Evolutionary conservation across 2,329 filamentous ascomycete species (phyloP).

Genomic region (Parafenestella ontariensis): DNA sequence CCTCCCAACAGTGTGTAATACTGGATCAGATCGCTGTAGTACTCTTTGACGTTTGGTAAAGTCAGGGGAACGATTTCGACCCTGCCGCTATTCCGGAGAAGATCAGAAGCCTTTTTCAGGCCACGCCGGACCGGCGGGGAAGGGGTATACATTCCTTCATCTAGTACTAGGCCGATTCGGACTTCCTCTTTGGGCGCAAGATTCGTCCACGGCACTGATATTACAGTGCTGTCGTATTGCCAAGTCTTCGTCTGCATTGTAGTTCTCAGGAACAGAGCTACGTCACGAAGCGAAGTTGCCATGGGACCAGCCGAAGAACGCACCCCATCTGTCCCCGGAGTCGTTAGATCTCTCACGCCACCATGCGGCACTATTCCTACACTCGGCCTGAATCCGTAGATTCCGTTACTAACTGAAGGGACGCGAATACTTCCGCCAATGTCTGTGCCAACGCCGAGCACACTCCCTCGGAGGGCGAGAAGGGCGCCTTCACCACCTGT

Average conservation of each 20-base stretch:
- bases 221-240: conserved; percentile 23
- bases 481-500: conserved; percentile 71
- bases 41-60: not conserved
- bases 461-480: conserved; percentile 63
- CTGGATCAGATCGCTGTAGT: not conserved
- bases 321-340: conserved; percentile 32
- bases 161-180: conserved; percentile 9
- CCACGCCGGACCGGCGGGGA: conserved; percentile 13
- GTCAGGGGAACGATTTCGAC: not conserved
- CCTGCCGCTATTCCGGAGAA: not conserved
- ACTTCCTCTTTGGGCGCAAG: not conserved
- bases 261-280: conserved; percentile 49
- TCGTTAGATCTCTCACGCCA: conserved; percentile 20
- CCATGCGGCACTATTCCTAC: conserved; percentile 57
- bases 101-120: conserved; percentile 9
- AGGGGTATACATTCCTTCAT: conserved; percentile 13
- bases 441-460: conserved; percentile 67
- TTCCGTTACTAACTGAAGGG: conserved; percentile 61
- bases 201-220: conserved; percentile 13
- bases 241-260: conserved; percentile 51
- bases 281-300: conserved; percentile 48
- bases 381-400: conserved; percentile 60
- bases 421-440: conserved; percentile 59
- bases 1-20: not conserved
- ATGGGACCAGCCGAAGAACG: conserved; percentile 47